A percentile compares a stretch with the other conserved stretches of the same genome.
Conservation (phyloP, 163 green algal species). For the Chlamydomonas reinhardtii region DNA sequence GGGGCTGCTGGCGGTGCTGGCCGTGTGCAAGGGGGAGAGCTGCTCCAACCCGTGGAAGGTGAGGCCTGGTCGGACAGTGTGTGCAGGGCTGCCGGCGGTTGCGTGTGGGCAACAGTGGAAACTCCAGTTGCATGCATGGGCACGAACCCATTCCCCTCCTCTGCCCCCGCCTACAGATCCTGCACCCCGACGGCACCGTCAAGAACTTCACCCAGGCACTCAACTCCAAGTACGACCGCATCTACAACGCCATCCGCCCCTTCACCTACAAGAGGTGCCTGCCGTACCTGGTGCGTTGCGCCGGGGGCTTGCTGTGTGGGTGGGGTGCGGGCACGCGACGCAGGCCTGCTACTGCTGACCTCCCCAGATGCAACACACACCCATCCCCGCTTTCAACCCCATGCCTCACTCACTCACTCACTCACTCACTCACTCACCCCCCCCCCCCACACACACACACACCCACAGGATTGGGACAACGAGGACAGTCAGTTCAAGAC, state of each 20-base stretch:
- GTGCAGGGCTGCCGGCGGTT: background rate
- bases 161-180: too few species aligned
- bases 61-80: background rate
- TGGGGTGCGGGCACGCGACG: too few species aligned
- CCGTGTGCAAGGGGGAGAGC: slow-evolving; percentile 29
- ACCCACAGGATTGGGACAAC: background rate
- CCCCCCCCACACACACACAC: background rate
- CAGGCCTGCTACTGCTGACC: too few species aligned
- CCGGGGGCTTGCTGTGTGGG: too few species aligned
- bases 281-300: slow-evolving; percentile 6
- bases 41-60: slow-evolving; percentile 49
- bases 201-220: background rate
- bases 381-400: too few species aligned
- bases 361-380: too few species aligned
- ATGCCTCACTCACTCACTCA: too few species aligned
- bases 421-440: too few species aligned
- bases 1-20: slow-evolving; percentile 44
- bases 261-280: slow-evolving; percentile 29
- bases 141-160: too few species aligned
- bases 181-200: slow-evolving; percentile 37
- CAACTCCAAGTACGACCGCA: slow-evolving; percentile 32
- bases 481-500: background rate
- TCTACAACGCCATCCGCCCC: slow-evolving; percentile 3
- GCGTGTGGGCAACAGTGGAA: too few species aligned
- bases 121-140: too few species aligned